Evolutionary conservation across 441 rosid genomes (phyloP), one percentile per base, ranked within the genome.

Genomic region (Gossypium lobatum): DNA sequence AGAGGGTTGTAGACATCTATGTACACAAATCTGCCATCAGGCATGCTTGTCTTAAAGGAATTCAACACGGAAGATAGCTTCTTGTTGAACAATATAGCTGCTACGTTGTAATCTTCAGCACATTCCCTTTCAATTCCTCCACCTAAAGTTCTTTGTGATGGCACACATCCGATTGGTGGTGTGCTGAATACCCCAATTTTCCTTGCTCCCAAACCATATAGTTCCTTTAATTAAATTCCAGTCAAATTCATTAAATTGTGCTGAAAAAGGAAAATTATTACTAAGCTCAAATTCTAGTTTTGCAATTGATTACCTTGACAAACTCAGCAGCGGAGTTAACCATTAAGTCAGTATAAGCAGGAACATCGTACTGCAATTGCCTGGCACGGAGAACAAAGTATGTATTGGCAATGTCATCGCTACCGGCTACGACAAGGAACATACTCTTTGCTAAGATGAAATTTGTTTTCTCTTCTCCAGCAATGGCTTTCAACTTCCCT

Each of bases 131-230:
- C 3, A n/a, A 3, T 13, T 46, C 90, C 91, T n/a, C 90, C 90
- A 1, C 77, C 84, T 60, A 86, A 1, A 21, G 91, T 89, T 85
- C 91, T 84, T 45, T 82, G 85, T 3, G 88, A 75, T 6, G 93
- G 93, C 66, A 89, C 80, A 69, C 93, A 87, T n/a, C 93, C 93
- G 1, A 89, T 79, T 1, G 93, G 93, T 17, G 93, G 85, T 14
- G 87, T 71, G 64, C 90, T 80, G 10, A 87, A 71, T 5, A 86
- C 82, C 21, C 78, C 89, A 48, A 89, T 73, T 57, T 85, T 84
- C 70, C 88, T 75, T 54, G 91, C 91, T 50, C 93, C 93, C 45
- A 83, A 59, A 55, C 70, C 81, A 63, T 89, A 86, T 3, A 89
- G 62, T 71, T 83, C 82, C 91, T 54, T 54, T 50, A 50, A 31